phyloP scores from a whole-genome alignment of 768 basidiomycete genomes.

The Pisolithus sp. region DNA sequence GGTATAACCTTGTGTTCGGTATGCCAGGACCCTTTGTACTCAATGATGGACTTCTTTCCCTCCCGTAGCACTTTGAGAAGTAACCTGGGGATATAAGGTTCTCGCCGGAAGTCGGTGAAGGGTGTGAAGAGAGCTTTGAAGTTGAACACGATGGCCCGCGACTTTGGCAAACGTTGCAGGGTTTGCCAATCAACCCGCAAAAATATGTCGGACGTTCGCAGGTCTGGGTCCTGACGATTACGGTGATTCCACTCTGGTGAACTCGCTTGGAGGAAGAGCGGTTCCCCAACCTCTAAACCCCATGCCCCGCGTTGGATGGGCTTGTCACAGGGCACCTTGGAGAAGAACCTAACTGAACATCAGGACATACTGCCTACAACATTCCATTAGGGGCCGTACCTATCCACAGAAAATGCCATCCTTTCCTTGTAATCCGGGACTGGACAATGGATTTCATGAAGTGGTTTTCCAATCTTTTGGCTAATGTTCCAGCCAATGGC shows the following conservation, averaged over 20 bases:
- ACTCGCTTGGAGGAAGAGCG: conserved; percentile 37
- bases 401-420: conserved; percentile 43
- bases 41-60: conserved; percentile 32
- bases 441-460: conserved; percentile 41
- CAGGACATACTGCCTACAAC: not conserved
- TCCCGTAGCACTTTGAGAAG: conserved; percentile 39
- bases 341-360: conserved; percentile 34
- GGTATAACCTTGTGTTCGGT: conserved; percentile 41
- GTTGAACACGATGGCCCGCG: conserved; percentile 46
- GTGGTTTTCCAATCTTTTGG: conserved; percentile 41
- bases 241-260: conserved; percentile 33
- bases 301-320: conserved; percentile 51
- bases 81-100: conserved; percentile 43
- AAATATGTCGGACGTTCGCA: conserved; percentile 35
- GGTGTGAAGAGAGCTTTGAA: conserved; percentile 52
- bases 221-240: conserved; percentile 27
- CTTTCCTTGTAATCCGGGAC: conserved; percentile 48
- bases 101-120: conserved; percentile 34
- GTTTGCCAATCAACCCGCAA: conserved; percentile 55
- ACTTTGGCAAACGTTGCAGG: conserved; percentile 41
- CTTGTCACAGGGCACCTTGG: conserved; percentile 39
- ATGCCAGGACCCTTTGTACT: conserved; percentile 39
- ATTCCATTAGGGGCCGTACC: conserved; percentile 22
- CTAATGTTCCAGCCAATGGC: conserved; percentile 44
- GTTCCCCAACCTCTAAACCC: conserved; percentile 45